Conservation (phyloP, 495 filamentous ascomycete genomes). For the Talaromyces proteolyticus region DNA sequence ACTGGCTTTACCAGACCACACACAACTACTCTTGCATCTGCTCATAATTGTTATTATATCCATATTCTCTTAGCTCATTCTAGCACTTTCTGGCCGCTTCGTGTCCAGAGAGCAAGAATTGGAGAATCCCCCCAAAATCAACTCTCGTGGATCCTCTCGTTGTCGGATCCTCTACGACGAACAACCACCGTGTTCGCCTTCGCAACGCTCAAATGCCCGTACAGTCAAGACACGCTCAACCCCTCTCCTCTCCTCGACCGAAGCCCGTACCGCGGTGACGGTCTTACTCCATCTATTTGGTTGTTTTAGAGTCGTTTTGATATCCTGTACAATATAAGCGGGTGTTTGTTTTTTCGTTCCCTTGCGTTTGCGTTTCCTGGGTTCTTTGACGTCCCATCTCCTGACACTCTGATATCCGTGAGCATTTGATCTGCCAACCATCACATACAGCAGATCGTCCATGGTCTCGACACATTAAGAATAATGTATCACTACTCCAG, state of each 20-base stretch:
- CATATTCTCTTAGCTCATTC: too few relatives aligned
- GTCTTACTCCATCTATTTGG: slow-evolving; percentile 3
- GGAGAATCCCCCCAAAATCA: background rate
- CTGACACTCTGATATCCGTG: too few relatives aligned
- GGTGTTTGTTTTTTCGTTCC: slow-evolving; percentile 16
- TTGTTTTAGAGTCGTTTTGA: slow-evolving; percentile 14
- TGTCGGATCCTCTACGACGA: slow-evolving; percentile 3
- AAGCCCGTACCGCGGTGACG: slow-evolving; percentile 40
- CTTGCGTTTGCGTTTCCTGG: slow-evolving; percentile 12
- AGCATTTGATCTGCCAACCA: too few relatives aligned
- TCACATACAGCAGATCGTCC: too few relatives aligned
- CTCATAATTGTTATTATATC: too few relatives aligned
- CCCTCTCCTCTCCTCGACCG: slow-evolving; percentile 36
- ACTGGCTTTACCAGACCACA: slow-evolving; percentile 2
- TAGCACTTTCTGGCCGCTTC: background rate
- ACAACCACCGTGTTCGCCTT: slow-evolving; percentile 6
- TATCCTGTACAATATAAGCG: slow-evolving; percentile 47
- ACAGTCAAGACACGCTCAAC: slow-evolving; percentile 31
- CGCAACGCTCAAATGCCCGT: slow-evolving; percentile 46
- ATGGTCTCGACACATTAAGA: slow-evolving; percentile 30
- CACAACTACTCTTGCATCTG: too few relatives aligned
- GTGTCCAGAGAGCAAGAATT: background rate
- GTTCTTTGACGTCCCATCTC: too few relatives aligned
- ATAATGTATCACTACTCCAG: slow-evolving; percentile 47
- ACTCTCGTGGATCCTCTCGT: slow-evolving; percentile 1